phyloP scores from a whole-genome alignment of 2,329 filamentous ascomycete species.

The Penicillium verrucosum region DNA sequence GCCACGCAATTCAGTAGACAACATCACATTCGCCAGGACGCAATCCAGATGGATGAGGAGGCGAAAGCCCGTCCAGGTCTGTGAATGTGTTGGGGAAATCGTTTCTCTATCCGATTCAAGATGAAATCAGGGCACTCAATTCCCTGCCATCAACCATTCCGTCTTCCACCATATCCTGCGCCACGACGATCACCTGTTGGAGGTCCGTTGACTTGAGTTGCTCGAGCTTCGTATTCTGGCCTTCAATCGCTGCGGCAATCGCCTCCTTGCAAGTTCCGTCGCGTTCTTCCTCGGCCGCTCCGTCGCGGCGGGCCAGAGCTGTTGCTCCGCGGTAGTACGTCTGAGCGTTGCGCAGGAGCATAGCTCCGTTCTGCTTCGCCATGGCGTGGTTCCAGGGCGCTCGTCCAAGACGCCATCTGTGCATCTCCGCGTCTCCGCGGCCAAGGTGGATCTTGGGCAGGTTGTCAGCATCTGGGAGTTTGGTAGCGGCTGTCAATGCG shows the following conservation, averaged over 20 bases:
- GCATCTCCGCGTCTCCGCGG: conserved; percentile 56
- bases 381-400: conserved; percentile 43
- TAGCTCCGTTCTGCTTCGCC: conserved; percentile 45
- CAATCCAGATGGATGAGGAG: conserved; percentile 45
- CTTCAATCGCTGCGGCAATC: conserved; percentile 47
- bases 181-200: conserved; percentile 43
- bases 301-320: conserved; percentile 40
- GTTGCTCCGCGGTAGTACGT: conserved; percentile 57
- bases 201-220: conserved; percentile 33
- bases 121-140: conserved; percentile 34
- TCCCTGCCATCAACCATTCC: conserved; percentile 43
- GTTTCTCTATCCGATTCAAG: conserved; percentile 19
- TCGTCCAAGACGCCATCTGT: conserved; percentile 51
- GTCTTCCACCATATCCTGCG: conserved; percentile 54
- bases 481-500: conserved; percentile 50
- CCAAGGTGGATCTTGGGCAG: conserved; percentile 53
- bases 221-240: conserved; percentile 40
- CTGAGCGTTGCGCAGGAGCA: conserved; percentile 54
- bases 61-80: conserved; percentile 30
- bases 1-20: conserved; percentile 40
- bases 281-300: conserved; percentile 41
- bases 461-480: conserved; percentile 50
- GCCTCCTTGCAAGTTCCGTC: conserved; percentile 50
- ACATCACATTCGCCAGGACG: conserved; percentile 41
- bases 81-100: conserved; percentile 16